These are phyloP conservation scores for Tetracentron sinense DNA, from an alignment of 164 flowering plant species.

Conservation along the genomic window DNA sequence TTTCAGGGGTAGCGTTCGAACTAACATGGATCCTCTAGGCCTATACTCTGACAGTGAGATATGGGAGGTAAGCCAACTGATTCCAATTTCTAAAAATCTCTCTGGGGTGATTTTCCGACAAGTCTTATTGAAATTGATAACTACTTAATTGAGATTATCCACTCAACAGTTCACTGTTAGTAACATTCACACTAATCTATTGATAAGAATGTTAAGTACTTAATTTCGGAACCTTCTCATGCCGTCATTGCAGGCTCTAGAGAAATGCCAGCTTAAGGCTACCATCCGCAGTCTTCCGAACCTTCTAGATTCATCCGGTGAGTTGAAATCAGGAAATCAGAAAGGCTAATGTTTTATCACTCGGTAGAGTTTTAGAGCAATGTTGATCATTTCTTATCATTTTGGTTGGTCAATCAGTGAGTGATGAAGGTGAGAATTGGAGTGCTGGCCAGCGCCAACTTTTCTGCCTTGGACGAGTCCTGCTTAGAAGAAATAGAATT, in stretches of 20 bases:
- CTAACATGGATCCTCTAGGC: conserved; percentile 80
- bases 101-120: neutral
- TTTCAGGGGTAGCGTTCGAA: conserved; percentile 70
- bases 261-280: conserved; percentile 69
- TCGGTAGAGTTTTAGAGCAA: neutral
- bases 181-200: too few relatives aligned
- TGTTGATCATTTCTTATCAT: conserved; percentile 1
- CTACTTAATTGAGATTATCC: too few relatives aligned
- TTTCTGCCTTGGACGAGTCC: conserved; percentile 78
- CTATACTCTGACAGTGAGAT: conserved; percentile 66
- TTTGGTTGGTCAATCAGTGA: conserved; percentile 39
- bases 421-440: conserved; percentile 88
- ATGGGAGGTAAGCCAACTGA: conserved; percentile 58
- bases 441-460: conserved; percentile 85
- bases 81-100: neutral
- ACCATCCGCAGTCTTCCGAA: conserved; percentile 56
- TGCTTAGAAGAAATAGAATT: conserved; percentile 61
- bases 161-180: too few relatives aligned
- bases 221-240: neutral
- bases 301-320: conserved; percentile 65
- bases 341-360: neutral
- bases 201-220: too few relatives aligned
- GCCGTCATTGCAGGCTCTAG: conserved; percentile 53
- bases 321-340: conserved; percentile 16
- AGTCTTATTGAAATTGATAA: too few relatives aligned